These are phyloP conservation scores for Filobasidium wieringae DNA, from an alignment of 768 basidiomycete genomes.

Conservation along the genomic window DNA sequence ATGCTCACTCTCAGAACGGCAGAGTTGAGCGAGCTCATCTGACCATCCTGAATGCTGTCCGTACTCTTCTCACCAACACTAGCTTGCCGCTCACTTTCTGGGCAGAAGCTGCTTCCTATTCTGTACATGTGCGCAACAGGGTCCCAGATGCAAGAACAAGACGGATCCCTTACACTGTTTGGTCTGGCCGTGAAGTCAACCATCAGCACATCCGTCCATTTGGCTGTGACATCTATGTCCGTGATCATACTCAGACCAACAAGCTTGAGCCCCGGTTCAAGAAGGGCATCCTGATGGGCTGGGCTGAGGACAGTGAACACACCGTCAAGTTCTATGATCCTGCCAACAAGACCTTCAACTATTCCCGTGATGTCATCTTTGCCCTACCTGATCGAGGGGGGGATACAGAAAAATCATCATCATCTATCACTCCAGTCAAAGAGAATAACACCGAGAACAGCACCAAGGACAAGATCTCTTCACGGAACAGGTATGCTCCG, in stretches of 20 bases:
- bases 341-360: neutral
- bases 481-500: no score
- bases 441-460: neutral
- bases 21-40: slow-evolving; percentile 18
- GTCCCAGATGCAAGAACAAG: neutral
- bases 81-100: slow-evolving; percentile 12
- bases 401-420: neutral
- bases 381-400: neutral
- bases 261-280: neutral
- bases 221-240: neutral
- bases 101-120: slow-evolving; percentile 14
- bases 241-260: neutral
- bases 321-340: neutral
- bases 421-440: neutral
- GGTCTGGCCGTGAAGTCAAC: neutral
- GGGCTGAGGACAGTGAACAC: neutral
- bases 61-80: slow-evolving; percentile 9
- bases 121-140: slow-evolving; percentile 11
- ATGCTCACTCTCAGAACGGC: slow-evolving; percentile 17
- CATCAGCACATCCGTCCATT: neutral
- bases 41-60: slow-evolving; percentile 14
- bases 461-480: neutral
- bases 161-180: neutral
- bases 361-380: neutral
- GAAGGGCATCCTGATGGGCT: neutral